phyloP scores from a whole-genome alignment of 257 asterid species.

The Lycium barbarum region DNA sequence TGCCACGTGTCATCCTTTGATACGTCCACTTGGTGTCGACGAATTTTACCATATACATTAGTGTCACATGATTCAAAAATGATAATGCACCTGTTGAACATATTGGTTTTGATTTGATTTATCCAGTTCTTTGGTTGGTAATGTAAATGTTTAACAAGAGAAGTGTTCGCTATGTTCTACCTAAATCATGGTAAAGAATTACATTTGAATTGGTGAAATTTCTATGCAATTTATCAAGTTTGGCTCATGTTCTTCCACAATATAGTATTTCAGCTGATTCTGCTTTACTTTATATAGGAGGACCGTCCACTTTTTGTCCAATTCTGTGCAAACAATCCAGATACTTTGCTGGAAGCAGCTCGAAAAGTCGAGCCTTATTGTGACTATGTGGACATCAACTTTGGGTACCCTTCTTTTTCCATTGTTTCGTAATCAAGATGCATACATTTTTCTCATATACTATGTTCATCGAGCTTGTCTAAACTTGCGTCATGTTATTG shows the following conservation, averaged over 20 bases:
- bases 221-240: not conserved
- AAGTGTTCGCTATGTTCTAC: not conserved
- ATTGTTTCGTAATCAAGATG: not conserved
- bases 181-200: not conserved
- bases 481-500: not conserved
- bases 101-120: not conserved
- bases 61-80: not conserved
- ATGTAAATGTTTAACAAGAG: not conserved
- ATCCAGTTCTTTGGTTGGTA: not conserved
- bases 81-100: not conserved
- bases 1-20: too few relatives aligned
- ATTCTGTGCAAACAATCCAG: slow-evolving; percentile 97
- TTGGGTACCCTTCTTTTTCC: slow-evolving; percentile 62
- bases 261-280: not conserved
- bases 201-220: not conserved
- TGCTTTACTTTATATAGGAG: slow-evolving; percentile 56
- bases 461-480: not conserved
- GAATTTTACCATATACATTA: too few relatives aligned
- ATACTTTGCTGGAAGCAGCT: slow-evolving; percentile 83
- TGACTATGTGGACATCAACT: slow-evolving; percentile 91
- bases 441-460: not conserved
- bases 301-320: slow-evolving; percentile 97
- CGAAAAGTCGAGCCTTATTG: slow-evolving; percentile 81
- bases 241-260: not conserved
- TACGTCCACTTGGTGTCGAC: too few relatives aligned